Percentiles rank a stretch among this genome's conserved stretches.
Conservation (phyloP, 2,329 filamentous ascomycete genomes). For the Exserohilum rostratum region DNA sequence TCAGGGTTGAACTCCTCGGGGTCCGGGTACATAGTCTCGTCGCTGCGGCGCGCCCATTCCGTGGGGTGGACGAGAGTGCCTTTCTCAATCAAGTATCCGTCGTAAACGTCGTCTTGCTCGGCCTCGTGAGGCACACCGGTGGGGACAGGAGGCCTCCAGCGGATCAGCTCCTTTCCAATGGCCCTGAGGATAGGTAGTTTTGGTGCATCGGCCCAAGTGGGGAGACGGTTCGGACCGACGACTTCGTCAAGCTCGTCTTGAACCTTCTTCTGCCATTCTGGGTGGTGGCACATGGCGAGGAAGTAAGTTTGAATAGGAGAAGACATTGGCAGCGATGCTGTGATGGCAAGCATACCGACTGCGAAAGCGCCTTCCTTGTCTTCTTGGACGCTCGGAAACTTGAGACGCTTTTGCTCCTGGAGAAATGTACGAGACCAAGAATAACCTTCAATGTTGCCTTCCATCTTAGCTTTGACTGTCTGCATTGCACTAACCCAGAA, state of each 20-base stretch:
- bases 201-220: conserved; percentile 12
- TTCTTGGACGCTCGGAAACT: not conserved
- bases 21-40: conserved; percentile 63
- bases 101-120: conserved; percentile 22
- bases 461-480: conserved; percentile 4
- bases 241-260: conserved; percentile 65
- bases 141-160: conserved; percentile 23
- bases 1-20: conserved; percentile 64
- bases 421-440: conserved; percentile 8
- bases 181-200: conserved; percentile 16
- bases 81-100: conserved; percentile 26
- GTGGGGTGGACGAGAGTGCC: conserved; percentile 24
- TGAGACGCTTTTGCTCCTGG: conserved; percentile 4
- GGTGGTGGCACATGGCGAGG: conserved; percentile 48
- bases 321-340: conserved; percentile 6
- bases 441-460: not conserved
- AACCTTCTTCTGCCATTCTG: conserved; percentile 59
- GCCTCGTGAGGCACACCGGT: conserved; percentile 21
- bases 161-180: conserved; percentile 23
- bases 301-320: conserved; percentile 9
- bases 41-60: conserved; percentile 59
- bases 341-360: conserved; percentile 6
- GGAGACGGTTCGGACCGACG: conserved; percentile 49
- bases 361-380: conserved; percentile 6
- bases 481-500: conserved; percentile 7